A percentile compares a stretch with the other conserved stretches of the same genome.
phyloP scores from a whole-genome alignment of 495 filamentous ascomycete genomes.

The Margaritispora aquatica region DNA sequence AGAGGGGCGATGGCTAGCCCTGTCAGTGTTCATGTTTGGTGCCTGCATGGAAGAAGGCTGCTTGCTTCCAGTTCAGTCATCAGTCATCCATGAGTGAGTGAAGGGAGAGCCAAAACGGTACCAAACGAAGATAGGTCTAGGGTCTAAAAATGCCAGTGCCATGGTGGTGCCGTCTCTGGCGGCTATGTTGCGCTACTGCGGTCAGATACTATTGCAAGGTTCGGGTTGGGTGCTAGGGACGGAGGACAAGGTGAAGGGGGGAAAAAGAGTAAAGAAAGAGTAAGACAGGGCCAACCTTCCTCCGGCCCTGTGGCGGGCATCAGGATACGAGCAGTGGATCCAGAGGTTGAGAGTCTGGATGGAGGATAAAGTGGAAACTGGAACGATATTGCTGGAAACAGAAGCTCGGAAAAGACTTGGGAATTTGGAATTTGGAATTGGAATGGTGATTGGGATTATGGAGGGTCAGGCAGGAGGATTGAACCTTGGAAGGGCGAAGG shows the following conservation, averaged over 20 bases:
- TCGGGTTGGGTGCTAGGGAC: too few relatives aligned
- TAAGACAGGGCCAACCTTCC: neutral
- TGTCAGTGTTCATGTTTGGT: neutral
- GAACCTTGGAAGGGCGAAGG: neutral
- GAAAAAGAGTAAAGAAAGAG: neutral
- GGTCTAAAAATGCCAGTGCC: too few relatives aligned
- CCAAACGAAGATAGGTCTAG: too few relatives aligned
- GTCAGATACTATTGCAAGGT: slow-evolving; percentile 11
- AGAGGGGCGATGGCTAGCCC: neutral
- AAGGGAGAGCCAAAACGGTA: too few relatives aligned
- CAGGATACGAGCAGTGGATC: neutral
- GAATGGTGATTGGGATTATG: neutral
- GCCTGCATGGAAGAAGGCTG: neutral
- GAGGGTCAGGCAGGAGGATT: neutral
- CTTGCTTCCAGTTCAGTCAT: neutral
- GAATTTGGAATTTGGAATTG: neutral
- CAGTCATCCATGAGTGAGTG: neutral
- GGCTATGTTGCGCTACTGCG: slow-evolving; percentile 14
- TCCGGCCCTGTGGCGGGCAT: neutral
- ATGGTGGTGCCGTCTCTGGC: slow-evolving; percentile 1
- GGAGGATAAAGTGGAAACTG: neutral
- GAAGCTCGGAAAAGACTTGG: neutral
- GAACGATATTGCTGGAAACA: neutral
- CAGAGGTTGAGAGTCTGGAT: neutral
- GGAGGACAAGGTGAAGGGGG: too few relatives aligned